Evolutionary conservation across 75 land plant species (phyloP), one percentile per base, ranked within the genome.

Genomic region (Sequoiadendron giganteum): DNA sequence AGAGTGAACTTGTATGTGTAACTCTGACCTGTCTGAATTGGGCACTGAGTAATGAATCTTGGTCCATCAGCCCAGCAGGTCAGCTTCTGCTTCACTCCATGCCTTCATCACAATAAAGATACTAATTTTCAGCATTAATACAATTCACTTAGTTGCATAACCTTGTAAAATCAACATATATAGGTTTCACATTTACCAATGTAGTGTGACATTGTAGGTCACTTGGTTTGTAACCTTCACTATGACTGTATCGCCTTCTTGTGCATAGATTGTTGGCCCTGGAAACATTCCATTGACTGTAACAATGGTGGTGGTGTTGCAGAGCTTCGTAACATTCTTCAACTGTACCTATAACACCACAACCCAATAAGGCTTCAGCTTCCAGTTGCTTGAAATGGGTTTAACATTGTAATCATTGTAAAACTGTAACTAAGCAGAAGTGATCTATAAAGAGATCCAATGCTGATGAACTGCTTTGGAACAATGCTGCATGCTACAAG

Each of bases 241-340:
- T 30, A 89, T 88, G 38, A 95, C 85, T 19, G 93, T 89, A 81
- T 94, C 96, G 8, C 84, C 93, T 42, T 89, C 91, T 54, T 91
- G 89, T 15, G 93, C 94, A 38, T 90, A 86, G 40, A 95, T 45
- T 0, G 89, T 91, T n/a, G 95, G 96, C 14, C 95, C 94, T 34
- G 96, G 96, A 38, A 88, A 91, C 92, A 87, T 87, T 18, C 93
- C 93, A 58, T 95, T 95, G 42, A 95, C 79, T 14, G 93, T 88
- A 13, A 91, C 85, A 34, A 93, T 90, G 16, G 90, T 86, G 55
- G 89, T 91, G 68, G 85, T 85, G 75, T 88, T 88, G 79, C 93
- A 93, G 1, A 93, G 91, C 86, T 88, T 93, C 1, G 88, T 91
- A 15, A 90, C 52, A 48, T 65, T 87, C 48, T 38, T 87, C 43